Percentiles rank a stretch among this genome's conserved stretches.
Evolutionary conservation across 1,139 yeast genomes (phyloP).

Genomic region (Scheffersomyces segobiensis): DNA sequence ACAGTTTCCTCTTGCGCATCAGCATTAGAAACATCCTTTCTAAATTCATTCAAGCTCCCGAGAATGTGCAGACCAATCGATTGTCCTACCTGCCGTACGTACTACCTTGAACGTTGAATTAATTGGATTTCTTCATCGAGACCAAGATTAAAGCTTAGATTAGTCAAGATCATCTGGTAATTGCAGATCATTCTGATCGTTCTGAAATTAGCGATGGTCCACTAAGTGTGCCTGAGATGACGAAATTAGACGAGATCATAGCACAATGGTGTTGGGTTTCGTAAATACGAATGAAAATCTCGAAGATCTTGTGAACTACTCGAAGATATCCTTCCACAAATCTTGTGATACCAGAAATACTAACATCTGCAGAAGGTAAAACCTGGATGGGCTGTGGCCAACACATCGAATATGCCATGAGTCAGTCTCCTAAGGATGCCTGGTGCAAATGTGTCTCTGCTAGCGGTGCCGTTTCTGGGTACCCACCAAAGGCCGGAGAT

Average conservation of each 20-base stretch:
- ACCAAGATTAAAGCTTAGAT: background rate
- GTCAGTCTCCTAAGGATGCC: constrained; percentile 27
- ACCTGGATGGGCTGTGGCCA: constrained; percentile 51
- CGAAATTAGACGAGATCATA: too few relatives aligned
- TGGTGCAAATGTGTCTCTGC: constrained; percentile 34
- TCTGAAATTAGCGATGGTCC: background rate
- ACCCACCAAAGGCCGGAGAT: constrained; percentile 15
- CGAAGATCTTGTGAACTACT: background rate
- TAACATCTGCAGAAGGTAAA: constrained; percentile 18
- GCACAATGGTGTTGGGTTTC: background rate
- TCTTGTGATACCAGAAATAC: background rate
- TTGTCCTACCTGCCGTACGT: constrained; percentile 16
- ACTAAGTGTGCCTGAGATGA: background rate
- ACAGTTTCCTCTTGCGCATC: background rate
- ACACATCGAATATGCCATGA: constrained; percentile 45
- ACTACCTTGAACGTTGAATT: background rate
- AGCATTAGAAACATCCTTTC: background rate
- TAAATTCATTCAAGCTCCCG: background rate
- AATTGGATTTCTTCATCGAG: background rate
- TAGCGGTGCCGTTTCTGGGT: constrained; percentile 9
- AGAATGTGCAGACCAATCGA: constrained; percentile 15
- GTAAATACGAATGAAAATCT: background rate
- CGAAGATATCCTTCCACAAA: background rate
- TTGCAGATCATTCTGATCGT: background rate
- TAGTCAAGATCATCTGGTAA: background rate